These are phyloP conservation scores for Prunus padus DNA, from an alignment of 306 rosid species.

Conservation along the genomic window DNA sequence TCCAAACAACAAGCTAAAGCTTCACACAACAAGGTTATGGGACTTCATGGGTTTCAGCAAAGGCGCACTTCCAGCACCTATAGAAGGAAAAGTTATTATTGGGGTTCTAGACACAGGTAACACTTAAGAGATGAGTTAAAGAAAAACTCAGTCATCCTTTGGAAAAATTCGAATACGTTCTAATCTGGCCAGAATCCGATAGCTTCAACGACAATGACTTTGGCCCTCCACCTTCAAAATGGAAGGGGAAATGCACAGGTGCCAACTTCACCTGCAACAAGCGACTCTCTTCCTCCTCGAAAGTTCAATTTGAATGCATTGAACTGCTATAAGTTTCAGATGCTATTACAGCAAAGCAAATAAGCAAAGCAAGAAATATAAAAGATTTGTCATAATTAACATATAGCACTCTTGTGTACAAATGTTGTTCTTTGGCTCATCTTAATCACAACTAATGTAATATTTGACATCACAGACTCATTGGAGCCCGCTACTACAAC, in stretches of 20 bases:
- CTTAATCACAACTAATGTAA: neutral
- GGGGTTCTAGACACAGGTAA: slow-evolving; percentile 36
- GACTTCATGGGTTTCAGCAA: slow-evolving; percentile 31
- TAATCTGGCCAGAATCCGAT: slow-evolving; percentile 37
- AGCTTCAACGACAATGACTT: slow-evolving; percentile 32
- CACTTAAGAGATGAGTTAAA: neutral
- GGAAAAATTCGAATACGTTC: neutral
- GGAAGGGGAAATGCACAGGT: slow-evolving; percentile 39
- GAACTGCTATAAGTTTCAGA: no score
- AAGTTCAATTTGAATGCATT: no score
- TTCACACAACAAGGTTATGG: slow-evolving; percentile 46
- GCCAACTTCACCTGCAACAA: slow-evolving; percentile 42
- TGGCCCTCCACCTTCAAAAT: slow-evolving; percentile 32
- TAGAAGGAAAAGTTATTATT: slow-evolving; percentile 22
- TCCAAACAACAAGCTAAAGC: slow-evolving; percentile 31
- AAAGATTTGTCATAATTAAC: no score
- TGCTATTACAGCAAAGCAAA: no score
- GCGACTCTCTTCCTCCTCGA: slow-evolving; percentile 17
- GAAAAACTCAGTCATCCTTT: neutral
- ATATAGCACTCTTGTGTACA: no score
- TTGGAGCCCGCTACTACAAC: slow-evolving; percentile 33
- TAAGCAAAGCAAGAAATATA: no score
- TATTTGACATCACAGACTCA: slow-evolving; percentile 25
- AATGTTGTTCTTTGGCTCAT: neutral
- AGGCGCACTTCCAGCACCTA: slow-evolving; percentile 1